Percentiles rank a stretch among this genome's conserved stretches.
phyloP scores from a whole-genome alignment of 331 rosid species.

The Prunus yedoensis region DNA sequence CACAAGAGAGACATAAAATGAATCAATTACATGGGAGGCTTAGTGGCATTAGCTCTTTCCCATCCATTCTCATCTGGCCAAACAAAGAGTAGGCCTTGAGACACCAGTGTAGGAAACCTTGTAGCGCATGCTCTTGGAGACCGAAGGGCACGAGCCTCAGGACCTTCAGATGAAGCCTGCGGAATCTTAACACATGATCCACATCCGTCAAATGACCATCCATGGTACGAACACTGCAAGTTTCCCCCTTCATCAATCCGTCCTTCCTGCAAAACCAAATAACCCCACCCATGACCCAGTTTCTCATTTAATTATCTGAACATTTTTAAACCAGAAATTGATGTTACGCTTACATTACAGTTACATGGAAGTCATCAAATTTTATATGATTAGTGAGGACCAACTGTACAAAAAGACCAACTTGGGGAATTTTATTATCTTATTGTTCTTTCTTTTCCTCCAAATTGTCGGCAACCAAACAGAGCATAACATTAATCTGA shows the following conservation, averaged over 20 bases:
- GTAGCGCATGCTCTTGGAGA: conserved; percentile 85
- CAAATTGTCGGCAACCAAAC: conserved; percentile 11
- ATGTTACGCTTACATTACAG: not conserved
- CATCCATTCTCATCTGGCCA: conserved; percentile 96
- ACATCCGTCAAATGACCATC: conserved; percentile 89
- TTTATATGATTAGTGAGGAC: not conserved
- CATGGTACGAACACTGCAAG: conserved; percentile 96
- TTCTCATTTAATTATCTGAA: not conserved
- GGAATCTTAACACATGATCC: conserved; percentile 84
- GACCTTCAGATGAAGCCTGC: conserved; percentile 84
- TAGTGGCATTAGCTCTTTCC: conserved; percentile 76
- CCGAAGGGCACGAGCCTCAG: conserved; percentile 79
- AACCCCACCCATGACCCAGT: not conserved
- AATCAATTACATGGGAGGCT: conserved; percentile 66
- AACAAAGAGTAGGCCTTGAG: conserved; percentile 95
- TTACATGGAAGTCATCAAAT: not conserved
- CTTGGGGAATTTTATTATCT: not conserved
- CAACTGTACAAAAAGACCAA: not conserved
- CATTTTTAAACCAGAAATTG: not conserved
- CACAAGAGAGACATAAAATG: not conserved
- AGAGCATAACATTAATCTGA: not conserved
- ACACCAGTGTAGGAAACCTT: conserved; percentile 70
- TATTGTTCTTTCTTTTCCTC: too few species aligned
- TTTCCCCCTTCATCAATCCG: conserved; percentile 87
- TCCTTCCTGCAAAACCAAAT: conserved; percentile 66